Percentiles rank a stretch among this genome's conserved stretches.
Evolutionary conservation across 495 filamentous ascomycete genomes (phyloP).

Genomic region (Talaromyces ruber): DNA sequence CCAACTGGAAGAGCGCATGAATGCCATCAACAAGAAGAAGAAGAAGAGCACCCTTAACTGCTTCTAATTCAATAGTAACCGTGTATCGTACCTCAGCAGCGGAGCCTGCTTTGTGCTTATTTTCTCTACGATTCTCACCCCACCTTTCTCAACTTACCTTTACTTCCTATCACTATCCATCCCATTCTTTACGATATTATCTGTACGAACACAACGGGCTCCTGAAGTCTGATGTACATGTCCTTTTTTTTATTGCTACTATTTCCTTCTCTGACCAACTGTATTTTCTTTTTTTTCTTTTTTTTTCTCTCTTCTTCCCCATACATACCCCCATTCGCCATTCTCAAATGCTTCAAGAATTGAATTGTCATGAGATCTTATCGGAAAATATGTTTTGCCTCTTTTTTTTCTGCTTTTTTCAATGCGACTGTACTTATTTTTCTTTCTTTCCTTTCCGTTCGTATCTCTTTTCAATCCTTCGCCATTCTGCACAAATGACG

Average conservation of each 20-base stretch:
- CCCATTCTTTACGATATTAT: constrained; percentile 3
- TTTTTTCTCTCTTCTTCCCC: constrained; percentile 5
- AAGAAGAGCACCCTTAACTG: constrained; percentile 96
- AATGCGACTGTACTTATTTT: constrained; percentile 6
- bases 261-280: constrained; percentile 4
- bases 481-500: constrained; percentile 8
- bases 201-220: not conserved
- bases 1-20: constrained; percentile 90
- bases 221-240: constrained; percentile 8
- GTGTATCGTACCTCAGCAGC: not conserved
- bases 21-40: constrained; percentile 80
- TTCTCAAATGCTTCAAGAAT: constrained; percentile 5
- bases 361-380: not conserved
- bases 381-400: not conserved
- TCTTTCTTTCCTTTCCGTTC: constrained; percentile 7
- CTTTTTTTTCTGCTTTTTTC: not conserved
- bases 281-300: constrained; percentile 12
- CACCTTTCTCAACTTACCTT: not conserved
- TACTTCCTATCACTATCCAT: not conserved
- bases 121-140: not conserved
- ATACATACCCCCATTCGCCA: not conserved
- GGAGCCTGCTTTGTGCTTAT: not conserved
- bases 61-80: constrained; percentile 47
- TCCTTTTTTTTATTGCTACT: constrained; percentile 13
- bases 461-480: constrained; percentile 3